Conservation (phyloP, 768 basidiomycete genomes). For the Lepiota venenata region DNA sequence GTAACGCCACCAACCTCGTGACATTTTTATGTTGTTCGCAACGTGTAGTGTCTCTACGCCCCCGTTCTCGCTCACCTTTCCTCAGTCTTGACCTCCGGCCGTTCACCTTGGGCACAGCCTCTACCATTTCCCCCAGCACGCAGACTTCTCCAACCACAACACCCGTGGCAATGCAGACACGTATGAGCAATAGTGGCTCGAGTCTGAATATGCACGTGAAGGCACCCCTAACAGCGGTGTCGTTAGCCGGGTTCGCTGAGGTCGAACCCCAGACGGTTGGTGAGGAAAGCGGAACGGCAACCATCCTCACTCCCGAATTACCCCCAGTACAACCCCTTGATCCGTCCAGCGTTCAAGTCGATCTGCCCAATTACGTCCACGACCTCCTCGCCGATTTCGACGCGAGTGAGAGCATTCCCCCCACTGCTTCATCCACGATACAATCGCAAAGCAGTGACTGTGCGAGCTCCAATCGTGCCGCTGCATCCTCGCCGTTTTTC, state of each 20-base stretch:
- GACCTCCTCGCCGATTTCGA: constrained; percentile 12
- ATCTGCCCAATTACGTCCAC: constrained; percentile 9
- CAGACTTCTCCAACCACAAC: background rate
- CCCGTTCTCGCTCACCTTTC: constrained; percentile 5
- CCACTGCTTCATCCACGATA: background rate
- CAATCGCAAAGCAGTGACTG: background rate
- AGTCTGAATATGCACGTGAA: constrained; percentile 1
- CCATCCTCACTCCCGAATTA: constrained; percentile 1
- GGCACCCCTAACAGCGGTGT: background rate
- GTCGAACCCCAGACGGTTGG: background rate
- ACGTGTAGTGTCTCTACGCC: constrained; percentile 9
- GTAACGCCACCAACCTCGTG: constrained; percentile 7
- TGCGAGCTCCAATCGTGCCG: background rate
- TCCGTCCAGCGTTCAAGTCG: constrained; percentile 4
- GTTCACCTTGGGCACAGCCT: background rate
- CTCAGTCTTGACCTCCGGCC: constrained; percentile 2
- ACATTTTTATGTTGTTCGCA: constrained; percentile 12
- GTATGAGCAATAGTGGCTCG: constrained; percentile 1
- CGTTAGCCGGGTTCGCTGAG: background rate
- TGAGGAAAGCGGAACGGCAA: constrained; percentile 7
- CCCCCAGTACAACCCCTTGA: constrained; percentile 4
- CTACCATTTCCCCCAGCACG: background rate
- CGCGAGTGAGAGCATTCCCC: background rate
- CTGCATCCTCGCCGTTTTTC: too few relatives aligned
- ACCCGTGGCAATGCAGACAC: background rate